A percentile compares a stretch with the other conserved stretches of the same genome.
Evolutionary conservation across 2,329 filamentous ascomycete genomes (phyloP).

Genomic region (Colletotrichum eleusines): DNA sequence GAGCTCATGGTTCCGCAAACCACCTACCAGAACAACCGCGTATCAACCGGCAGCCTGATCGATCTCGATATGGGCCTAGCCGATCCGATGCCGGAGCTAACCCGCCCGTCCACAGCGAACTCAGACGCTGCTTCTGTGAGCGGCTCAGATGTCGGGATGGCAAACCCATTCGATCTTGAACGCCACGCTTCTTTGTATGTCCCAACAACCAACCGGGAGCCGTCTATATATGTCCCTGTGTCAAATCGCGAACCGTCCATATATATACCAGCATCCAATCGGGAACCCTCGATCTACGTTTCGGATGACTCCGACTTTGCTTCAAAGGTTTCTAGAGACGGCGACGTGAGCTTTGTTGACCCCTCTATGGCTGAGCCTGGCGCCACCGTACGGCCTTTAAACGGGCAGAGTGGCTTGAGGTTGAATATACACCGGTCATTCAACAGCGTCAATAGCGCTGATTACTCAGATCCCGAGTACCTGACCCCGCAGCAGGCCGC

Average conservation of each 20-base stretch:
- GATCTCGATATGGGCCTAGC: conserved; percentile 68
- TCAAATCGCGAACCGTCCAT: conserved; percentile 67
- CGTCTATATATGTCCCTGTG: conserved; percentile 68
- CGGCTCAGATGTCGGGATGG: conserved; percentile 67
- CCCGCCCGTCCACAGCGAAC: conserved; percentile 69
- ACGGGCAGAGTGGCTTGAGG: conserved; percentile 27
- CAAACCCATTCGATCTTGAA: conserved; percentile 73
- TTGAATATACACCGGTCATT: conserved; percentile 41
- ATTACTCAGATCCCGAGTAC: conserved; percentile 44
- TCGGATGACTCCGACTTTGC: conserved; percentile 69
- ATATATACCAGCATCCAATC: conserved; percentile 63
- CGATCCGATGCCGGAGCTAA: conserved; percentile 62
- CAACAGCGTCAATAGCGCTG: conserved; percentile 41
- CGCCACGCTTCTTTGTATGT: conserved; percentile 70
- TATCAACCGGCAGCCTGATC: conserved; percentile 61
- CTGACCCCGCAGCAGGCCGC: conserved; percentile 48
- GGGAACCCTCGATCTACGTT: conserved; percentile 72
- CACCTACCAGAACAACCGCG: conserved; percentile 49
- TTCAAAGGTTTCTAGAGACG: conserved; percentile 47
- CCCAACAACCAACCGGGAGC: conserved; percentile 60
- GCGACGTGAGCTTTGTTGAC: conserved; percentile 49
- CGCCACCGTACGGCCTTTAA: conserved; percentile 32
- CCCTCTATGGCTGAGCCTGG: conserved; percentile 45
- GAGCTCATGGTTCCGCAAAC: conserved; percentile 55
- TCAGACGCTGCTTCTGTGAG: conserved; percentile 68